Evolutionary conservation across 441 rosid genomes (phyloP).

Genomic region (Gossypium schwendimanii): DNA sequence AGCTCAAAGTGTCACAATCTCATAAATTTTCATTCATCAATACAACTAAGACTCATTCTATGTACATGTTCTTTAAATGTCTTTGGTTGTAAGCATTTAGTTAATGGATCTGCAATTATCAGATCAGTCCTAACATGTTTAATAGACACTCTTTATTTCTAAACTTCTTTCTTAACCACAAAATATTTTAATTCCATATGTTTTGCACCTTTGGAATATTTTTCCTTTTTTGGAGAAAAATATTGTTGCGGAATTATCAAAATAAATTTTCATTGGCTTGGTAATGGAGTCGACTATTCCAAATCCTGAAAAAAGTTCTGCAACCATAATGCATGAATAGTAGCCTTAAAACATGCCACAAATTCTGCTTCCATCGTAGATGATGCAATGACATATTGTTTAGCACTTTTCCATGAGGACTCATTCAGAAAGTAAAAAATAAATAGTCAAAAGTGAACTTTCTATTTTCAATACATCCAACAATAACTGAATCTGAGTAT

Average conservation of each 20-base stretch:
- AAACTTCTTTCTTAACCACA: no score
- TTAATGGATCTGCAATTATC: neutral
- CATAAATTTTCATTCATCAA: no score
- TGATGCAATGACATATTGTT: neutral
- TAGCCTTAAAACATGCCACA: neutral
- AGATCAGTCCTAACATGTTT: neutral
- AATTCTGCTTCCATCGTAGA: neutral
- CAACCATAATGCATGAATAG: neutral
- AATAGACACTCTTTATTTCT: neutral
- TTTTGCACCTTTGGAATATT: neutral
- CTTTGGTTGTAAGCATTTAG: neutral
- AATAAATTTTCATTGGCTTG: neutral
- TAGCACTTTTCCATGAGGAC: no score
- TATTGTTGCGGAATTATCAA: neutral
- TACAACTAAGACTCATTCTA: no score
- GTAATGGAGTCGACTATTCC: neutral
- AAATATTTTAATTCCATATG: neutral
- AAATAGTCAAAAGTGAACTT: no score
- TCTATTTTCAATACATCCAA: neutral
- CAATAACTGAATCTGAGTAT: neutral
- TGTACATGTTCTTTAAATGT: no score
- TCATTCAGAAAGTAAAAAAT: no score
- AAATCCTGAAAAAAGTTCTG: neutral
- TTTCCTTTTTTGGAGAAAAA: neutral
- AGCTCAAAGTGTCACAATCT: no score